phyloP scores from a whole-genome alignment of 1,284 basidiomycete genomes.

The Malassezia pachydermatis region DNA sequence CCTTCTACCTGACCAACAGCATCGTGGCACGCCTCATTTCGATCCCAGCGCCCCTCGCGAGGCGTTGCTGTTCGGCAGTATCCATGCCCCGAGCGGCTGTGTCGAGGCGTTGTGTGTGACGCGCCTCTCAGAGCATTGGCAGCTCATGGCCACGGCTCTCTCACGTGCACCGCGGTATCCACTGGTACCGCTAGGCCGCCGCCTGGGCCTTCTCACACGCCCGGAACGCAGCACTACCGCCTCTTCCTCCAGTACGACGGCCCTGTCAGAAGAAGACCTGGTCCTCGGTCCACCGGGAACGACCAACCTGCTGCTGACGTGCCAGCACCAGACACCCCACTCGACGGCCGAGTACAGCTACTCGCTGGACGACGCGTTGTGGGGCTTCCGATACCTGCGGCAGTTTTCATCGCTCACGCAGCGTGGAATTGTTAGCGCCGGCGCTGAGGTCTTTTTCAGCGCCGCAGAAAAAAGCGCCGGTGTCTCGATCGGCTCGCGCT shows the following conservation, averaged over 20 bases:
- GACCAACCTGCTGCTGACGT: conserved; percentile 61
- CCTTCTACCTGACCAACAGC: conserved; percentile 8
- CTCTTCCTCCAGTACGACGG: not conserved
- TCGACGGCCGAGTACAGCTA: conserved; percentile 92
- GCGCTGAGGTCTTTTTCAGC: conserved; percentile 87
- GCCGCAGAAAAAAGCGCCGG: conserved; percentile 85
- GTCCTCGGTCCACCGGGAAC: conserved; percentile 28
- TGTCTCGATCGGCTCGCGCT: conserved; percentile 83
- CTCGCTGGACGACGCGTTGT: conserved; percentile 85
- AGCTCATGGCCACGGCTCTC: conserved; percentile 44
- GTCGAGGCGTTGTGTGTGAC: conserved; percentile 81
- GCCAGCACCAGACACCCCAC: conserved; percentile 83
- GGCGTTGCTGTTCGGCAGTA: conserved; percentile 79
- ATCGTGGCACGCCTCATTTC: conserved; percentile 18
- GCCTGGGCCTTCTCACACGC: conserved; percentile 10
- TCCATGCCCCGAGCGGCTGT: conserved; percentile 77
- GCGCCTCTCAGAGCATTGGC: conserved; percentile 55
- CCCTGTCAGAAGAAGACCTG: not conserved
- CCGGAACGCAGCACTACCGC: not conserved
- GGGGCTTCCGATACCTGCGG: conserved; percentile 67
- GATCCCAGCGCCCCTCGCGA: conserved; percentile 52
- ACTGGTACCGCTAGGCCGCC: conserved; percentile 51
- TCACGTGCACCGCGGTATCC: conserved; percentile 38
- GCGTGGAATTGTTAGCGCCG: conserved; percentile 58
- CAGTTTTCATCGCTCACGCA: not conserved